Evolutionary conservation across 2,329 filamentous ascomycete genomes (phyloP).

Genomic region (Cladosporium halotolerans): DNA sequence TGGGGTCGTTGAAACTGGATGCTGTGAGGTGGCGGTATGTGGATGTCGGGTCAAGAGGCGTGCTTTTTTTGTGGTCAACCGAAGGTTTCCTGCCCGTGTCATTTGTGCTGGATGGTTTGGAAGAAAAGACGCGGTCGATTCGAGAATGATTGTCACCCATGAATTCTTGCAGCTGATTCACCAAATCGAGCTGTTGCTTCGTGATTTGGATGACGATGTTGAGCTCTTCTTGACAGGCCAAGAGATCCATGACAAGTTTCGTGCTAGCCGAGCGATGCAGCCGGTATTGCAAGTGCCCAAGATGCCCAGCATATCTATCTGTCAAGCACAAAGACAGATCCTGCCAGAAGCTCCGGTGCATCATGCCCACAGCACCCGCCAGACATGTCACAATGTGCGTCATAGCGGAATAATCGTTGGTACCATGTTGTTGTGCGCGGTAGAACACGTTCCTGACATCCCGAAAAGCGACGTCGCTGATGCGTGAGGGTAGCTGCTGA

Average conservation of each 20-base stretch:
- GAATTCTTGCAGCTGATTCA: conserved; percentile 22
- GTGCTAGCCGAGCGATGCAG: conserved; percentile 37
- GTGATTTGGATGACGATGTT: conserved; percentile 41
- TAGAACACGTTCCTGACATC: conserved; percentile 36
- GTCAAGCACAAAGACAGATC: conserved; percentile 37
- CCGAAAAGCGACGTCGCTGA: conserved; percentile 37
- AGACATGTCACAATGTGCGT: conserved; percentile 34
- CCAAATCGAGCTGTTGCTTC: conserved; percentile 36
- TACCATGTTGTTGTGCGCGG: conserved; percentile 22
- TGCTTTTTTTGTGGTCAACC: neutral
- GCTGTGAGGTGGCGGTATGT: conserved; percentile 35
- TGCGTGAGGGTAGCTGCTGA: conserved; percentile 35
- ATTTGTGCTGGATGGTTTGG: neutral
- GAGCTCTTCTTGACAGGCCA: conserved; percentile 40
- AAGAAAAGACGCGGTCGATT: neutral
- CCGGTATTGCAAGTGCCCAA: conserved; percentile 38
- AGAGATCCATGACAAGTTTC: conserved; percentile 39
- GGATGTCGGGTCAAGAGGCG: neutral
- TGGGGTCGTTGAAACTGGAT: conserved; percentile 32
- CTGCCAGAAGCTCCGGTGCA: conserved; percentile 40
- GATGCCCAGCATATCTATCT: conserved; percentile 38
- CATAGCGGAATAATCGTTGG: conserved; percentile 33
- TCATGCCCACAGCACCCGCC: conserved; percentile 37
- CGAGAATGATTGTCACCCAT: conserved; percentile 13
- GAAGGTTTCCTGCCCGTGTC: neutral